phyloP scores from a whole-genome alignment of 352 stramenopile species.

The Phytophthora melonis region DNA sequence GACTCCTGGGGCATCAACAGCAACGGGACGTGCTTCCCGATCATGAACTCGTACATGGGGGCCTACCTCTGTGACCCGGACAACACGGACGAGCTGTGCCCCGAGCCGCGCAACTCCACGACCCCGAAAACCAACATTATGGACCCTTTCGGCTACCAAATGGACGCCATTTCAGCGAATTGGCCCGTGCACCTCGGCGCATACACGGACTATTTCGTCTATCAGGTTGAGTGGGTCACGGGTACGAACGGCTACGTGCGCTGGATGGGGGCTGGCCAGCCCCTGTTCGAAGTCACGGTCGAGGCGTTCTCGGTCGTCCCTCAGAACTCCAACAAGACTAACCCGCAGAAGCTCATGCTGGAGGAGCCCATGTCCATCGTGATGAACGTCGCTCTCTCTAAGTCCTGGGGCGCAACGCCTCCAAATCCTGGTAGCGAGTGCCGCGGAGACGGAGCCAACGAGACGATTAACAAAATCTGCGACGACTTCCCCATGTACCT shows the following conservation, averaged over 20 bases:
- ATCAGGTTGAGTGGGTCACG: constrained; percentile 83
- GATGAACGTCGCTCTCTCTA: constrained; percentile 61
- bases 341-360: constrained; percentile 59
- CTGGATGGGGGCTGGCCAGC: constrained; percentile 62
- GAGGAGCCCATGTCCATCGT: constrained; percentile 67
- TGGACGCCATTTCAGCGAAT: constrained; percentile 85
- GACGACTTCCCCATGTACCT: constrained; percentile 60
- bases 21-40: constrained; percentile 68
- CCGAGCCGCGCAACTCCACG: constrained; percentile 39
- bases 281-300: constrained; percentile 68
- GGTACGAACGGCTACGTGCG: constrained; percentile 69
- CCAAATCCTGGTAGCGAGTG: constrained; percentile 47
- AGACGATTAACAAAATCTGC: constrained; percentile 48
- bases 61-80: constrained; percentile 65
- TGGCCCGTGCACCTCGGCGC: constrained; percentile 70
- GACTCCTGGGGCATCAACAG: constrained; percentile 69
- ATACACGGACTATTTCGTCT: constrained; percentile 67
- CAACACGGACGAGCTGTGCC: constrained; percentile 51
- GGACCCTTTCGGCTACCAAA: constrained; percentile 79
- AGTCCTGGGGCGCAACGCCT: constrained; percentile 44
- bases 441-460: constrained; percentile 32
- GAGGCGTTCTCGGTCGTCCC: constrained; percentile 55
- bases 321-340: constrained; percentile 49
- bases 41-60: constrained; percentile 74
- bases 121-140: constrained; percentile 53